These are phyloP conservation scores for Aotearoamyces nothofagi DNA, from an alignment of 2,329 filamentous ascomycete species.

Conservation along the genomic window DNA sequence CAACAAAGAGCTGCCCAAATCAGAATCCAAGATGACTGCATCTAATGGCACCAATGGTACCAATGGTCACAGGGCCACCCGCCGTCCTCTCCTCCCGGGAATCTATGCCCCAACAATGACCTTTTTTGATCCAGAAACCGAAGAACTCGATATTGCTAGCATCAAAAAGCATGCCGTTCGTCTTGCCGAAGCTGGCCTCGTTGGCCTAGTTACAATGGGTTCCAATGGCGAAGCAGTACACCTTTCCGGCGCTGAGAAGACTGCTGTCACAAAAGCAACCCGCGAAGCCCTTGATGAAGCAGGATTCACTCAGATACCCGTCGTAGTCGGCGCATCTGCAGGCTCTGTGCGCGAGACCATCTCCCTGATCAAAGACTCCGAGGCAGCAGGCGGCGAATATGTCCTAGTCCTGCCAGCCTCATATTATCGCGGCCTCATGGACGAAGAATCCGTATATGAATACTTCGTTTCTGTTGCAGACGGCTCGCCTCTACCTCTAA, in stretches of 20 bases:
- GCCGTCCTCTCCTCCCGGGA: constrained; percentile 54
- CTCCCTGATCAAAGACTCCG: constrained; percentile 52
- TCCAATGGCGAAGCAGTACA: constrained; percentile 86
- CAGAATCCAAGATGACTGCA: no score
- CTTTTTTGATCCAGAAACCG: constrained; percentile 72
- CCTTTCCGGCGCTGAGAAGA: constrained; percentile 64
- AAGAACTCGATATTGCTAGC: constrained; percentile 66
- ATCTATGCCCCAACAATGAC: constrained; percentile 86
- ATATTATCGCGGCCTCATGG: constrained; percentile 64
- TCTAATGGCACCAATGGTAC: constrained; percentile 6
- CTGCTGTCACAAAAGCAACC: constrained; percentile 59
- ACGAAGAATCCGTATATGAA: constrained; percentile 57
- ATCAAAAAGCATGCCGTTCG: constrained; percentile 72
- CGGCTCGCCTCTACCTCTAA: constrained; percentile 57
- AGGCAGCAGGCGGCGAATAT: constrained; percentile 62
- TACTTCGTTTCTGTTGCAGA: constrained; percentile 57
- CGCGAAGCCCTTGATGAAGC: constrained; percentile 71
- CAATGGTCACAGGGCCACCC: constrained; percentile 23
- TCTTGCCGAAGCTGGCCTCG: constrained; percentile 62
- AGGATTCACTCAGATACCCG: constrained; percentile 59
- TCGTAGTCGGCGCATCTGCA: constrained; percentile 71
- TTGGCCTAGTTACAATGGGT: constrained; percentile 73
- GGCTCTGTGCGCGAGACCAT: constrained; percentile 72
- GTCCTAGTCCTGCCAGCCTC: constrained; percentile 65
- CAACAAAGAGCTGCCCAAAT: no score